Evolutionary conservation across 169 alveolate genomes (phyloP), one percentile per base, ranked within the genome.

Genomic region (Miamiensis avidus): DNA sequence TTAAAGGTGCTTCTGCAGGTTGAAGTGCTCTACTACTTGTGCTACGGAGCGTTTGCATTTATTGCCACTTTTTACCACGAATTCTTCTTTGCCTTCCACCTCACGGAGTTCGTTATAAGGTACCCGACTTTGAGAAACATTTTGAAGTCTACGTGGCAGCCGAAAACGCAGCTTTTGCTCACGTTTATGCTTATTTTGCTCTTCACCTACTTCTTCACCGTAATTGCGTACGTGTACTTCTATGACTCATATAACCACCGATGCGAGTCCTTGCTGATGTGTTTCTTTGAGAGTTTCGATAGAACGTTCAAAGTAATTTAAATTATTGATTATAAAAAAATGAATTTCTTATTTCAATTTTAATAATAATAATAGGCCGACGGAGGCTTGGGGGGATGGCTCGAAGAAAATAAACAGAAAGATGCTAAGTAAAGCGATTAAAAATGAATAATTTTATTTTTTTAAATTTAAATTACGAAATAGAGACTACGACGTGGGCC

Each of bases 71-170:
- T 89, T 65, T 81, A 65, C 31, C 96, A 95, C 84, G 95, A 94
- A n/a, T 93, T 95, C 83, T 95, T 92, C 89, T 93, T 91, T 84
- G 84, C 95, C 25, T 95, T 92, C 78, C 95, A 93, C 77, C 82
- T 93, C 75, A 88, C 92, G 1, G 96, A 93, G 75, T 86, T 92
- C 27, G 89, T 95, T 11, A 88, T 87, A 27, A 84, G 94, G 72
- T 92, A 90, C 65, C 92, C 96, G 1, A 84, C 88, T 75, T 89
- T 95, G 81, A 91, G 90, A 88, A 91, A 88, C 81, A 91, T 95
- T 0, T 88, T 93, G 49, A 88, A 88, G 72, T 94, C 97, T 20
- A 85, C 93, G 20, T 91, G 87, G 85, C 94, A 89, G 29, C 98
- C 96, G 26, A 83, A 92, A 34, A 83, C 87, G 1, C 88, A 89